phyloP scores from a whole-genome alignment of 176 grass and related monocot genomes.

The Stipa capillata region DNA sequence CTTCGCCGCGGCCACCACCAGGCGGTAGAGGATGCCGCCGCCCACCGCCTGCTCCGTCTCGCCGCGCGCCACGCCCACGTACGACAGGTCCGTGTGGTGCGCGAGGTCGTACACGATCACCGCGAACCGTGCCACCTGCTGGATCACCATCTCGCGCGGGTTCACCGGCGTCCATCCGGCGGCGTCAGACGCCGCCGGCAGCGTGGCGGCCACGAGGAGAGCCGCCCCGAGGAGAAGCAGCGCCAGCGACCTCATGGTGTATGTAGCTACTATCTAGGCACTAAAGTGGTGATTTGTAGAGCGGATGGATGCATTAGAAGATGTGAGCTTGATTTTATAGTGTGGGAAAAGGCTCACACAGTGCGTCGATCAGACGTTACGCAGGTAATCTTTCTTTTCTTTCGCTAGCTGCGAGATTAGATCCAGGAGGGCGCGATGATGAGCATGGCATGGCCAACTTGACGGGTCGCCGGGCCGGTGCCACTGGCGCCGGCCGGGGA shows the following conservation, averaged over 20 bases:
- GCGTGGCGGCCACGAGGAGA: not conserved
- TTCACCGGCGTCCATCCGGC: not conserved
- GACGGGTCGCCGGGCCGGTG: not conserved
- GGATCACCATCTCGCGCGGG: not conserved
- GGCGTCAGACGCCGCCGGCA: not conserved
- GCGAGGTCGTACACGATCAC: slow-evolving; percentile 24
- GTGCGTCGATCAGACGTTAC: not conserved
- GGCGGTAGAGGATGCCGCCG: slow-evolving; percentile 33
- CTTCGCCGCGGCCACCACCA: not conserved
- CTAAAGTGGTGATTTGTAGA: too few species aligned
- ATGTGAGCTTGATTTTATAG: not conserved
- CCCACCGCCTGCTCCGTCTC: slow-evolving; percentile 18
- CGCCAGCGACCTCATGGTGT: not conserved
- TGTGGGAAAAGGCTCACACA: not conserved
- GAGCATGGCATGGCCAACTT: not conserved
- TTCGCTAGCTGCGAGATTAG: not conserved
- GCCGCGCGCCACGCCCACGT: not conserved
- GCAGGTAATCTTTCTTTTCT: too few species aligned
- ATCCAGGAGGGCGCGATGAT: not conserved
- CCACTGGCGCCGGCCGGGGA: not conserved
- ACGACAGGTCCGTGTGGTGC: slow-evolving; percentile 5
- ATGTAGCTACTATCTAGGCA: too few species aligned
- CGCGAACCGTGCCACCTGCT: slow-evolving; percentile 27
- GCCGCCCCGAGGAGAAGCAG: not conserved
- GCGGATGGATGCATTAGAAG: too few species aligned